phyloP scores from a whole-genome alignment of 2,329 filamentous ascomycete genomes.

The Allantophomopsis cytisporea region DNA sequence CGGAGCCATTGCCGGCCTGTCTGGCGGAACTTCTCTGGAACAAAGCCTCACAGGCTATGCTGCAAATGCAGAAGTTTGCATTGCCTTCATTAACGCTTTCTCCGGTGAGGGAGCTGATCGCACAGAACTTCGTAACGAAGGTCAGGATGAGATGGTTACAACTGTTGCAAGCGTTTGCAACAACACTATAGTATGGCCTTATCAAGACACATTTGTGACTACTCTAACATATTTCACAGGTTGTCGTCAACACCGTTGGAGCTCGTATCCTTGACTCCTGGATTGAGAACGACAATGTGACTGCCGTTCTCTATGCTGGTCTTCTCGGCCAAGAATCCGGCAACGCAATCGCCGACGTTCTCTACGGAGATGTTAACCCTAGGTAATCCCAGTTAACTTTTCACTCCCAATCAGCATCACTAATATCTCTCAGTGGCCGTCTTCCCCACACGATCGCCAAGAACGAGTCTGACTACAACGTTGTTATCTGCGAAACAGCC shows the following conservation, averaged over 20 bases:
- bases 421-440: conserved; percentile 41
- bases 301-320: conserved; percentile 43
- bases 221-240: conserved; percentile 53
- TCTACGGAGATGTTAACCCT: conserved; percentile 66
- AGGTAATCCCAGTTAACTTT: conserved; percentile 64
- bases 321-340: conserved; percentile 45
- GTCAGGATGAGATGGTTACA: background rate
- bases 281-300: conserved; percentile 40
- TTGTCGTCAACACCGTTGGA: conserved; percentile 51
- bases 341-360: conserved; percentile 59
- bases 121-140: background rate
- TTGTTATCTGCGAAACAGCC: conserved; percentile 38
- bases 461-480: conserved; percentile 62
- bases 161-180: conserved; percentile 60
- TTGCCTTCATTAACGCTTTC: conserved; percentile 61
- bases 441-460: conserved; percentile 82
- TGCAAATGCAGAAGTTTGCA: background rate
- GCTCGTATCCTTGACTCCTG: conserved; percentile 43
- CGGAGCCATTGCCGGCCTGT: background rate
- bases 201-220: conserved; percentile 30
- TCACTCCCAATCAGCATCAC: conserved; percentile 29
- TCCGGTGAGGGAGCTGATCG: conserved; percentile 53
- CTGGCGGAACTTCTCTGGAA: background rate
- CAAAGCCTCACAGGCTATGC: background rate
- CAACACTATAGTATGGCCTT: conserved; percentile 44